Evolutionary conservation across 139 green algal species (phyloP).

Genomic region (Raphidocelis subcapitata): DNA sequence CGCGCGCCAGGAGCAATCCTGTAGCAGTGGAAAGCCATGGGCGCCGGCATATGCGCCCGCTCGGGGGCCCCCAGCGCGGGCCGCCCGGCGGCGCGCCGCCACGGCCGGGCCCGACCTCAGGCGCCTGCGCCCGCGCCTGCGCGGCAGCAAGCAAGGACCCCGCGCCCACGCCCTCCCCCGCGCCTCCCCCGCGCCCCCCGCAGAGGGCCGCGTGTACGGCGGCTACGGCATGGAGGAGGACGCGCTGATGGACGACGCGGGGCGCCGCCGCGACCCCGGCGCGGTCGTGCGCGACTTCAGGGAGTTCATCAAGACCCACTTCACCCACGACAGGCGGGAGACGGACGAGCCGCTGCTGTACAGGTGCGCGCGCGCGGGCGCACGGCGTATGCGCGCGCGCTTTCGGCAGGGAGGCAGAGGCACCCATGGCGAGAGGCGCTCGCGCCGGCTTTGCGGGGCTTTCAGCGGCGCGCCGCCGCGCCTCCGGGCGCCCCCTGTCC

Average conservation of each 20-base stretch:
- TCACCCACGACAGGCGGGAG: conserved; percentile 15
- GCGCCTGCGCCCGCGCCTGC: too few species aligned
- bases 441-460: background rate
- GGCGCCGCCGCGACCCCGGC: conserved; percentile 9
- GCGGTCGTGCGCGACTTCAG: conserved; percentile 33
- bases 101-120: too few species aligned
- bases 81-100: too few species aligned
- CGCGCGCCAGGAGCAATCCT: too few species aligned
- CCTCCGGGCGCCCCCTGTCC: too few species aligned
- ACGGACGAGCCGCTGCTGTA: conserved; percentile 10
- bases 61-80: too few species aligned
- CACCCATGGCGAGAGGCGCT: background rate
- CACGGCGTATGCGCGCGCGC: background rate
- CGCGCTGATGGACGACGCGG: conserved; percentile 12
- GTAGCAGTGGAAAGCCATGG: too few species aligned
- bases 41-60: too few species aligned
- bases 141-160: background rate
- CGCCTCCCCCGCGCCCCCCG: background rate
- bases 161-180: too few species aligned
- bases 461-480: background rate
- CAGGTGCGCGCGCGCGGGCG: conserved; percentile 9
- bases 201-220: conserved; percentile 41
- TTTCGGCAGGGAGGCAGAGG: background rate
- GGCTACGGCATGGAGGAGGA: conserved; percentile 37
- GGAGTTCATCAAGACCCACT: conserved; percentile 45